Conservation (phyloP, 148 eudicot species). For the Rheum nobile region DNA sequence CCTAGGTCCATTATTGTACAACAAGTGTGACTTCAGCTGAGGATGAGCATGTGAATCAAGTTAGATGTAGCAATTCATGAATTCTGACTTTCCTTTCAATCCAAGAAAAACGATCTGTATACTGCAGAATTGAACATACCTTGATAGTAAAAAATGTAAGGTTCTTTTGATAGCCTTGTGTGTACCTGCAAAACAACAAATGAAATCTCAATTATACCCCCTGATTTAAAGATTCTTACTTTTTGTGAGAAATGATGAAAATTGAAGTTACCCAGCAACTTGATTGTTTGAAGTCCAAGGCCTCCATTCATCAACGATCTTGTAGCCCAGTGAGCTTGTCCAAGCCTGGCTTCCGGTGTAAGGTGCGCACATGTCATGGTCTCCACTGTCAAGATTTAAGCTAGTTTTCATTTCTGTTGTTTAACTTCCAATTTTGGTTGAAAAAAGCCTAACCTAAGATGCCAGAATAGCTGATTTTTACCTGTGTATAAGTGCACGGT, state of each 20-base stretch:
- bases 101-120: not conserved
- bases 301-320: slow-evolving; percentile 75
- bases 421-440: too few relatives aligned
- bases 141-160: slow-evolving; percentile 76
- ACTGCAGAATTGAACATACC: slow-evolving; percentile 29
- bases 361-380: slow-evolving; percentile 97
- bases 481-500: slow-evolving; percentile 80
- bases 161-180: slow-evolving; percentile 72
- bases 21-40: too few relatives aligned
- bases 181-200: too few relatives aligned
- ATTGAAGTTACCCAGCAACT: slow-evolving; percentile 88
- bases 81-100: not conserved
- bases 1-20: too few relatives aligned
- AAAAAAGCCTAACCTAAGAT: too few relatives aligned
- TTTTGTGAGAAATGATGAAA: too few relatives aligned
- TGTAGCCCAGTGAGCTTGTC: slow-evolving; percentile 86
- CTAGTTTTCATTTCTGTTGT: too few relatives aligned
- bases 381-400: slow-evolving; percentile 55
- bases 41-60: too few relatives aligned
- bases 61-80: too few relatives aligned
- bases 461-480: slow-evolving; percentile 3
- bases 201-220: too few relatives aligned
- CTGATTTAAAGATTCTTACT: too few relatives aligned
- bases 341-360: slow-evolving; percentile 89
- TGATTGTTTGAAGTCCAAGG: slow-evolving; percentile 60